phyloP scores from a whole-genome alignment of 208 protist species.

The Angomonas ambiguus region DNA sequence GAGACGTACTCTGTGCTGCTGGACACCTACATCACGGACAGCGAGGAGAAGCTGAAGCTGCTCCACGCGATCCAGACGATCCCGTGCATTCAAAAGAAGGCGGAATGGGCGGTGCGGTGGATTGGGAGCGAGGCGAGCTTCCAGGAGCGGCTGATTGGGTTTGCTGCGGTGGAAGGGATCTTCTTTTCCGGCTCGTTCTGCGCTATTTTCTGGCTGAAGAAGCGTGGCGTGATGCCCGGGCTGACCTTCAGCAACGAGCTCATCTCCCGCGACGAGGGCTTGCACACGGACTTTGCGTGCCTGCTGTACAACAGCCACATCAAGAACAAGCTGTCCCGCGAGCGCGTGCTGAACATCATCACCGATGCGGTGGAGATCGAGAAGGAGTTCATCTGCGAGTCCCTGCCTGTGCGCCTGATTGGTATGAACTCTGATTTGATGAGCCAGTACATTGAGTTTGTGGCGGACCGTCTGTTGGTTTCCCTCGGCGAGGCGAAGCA shows the following conservation, averaged over 20 bases:
- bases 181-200: constrained; percentile 99
- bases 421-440: constrained; percentile 99
- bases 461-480: constrained; percentile 97
- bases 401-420: constrained; percentile 97
- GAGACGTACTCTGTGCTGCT: constrained; percentile 93
- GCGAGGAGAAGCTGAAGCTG: constrained; percentile 88
- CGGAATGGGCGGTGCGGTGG: constrained; percentile 96
- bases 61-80: constrained; percentile 97
- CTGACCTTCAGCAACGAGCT: constrained; percentile 99
- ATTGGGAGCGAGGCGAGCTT: constrained; percentile 81
- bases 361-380: constrained; percentile 95
- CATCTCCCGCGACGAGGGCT: constrained; percentile 98
- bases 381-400: constrained; percentile 96
- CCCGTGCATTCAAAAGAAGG: constrained; percentile 97
- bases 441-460: constrained; percentile 99
- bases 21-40: constrained; percentile 97
- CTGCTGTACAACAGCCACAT: constrained; percentile 94
- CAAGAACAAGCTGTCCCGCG: constrained; percentile 86
- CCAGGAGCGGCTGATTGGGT: constrained; percentile 96
- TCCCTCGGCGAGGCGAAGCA: constrained; percentile 93
- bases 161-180: constrained; percentile 99
- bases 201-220: constrained; percentile 99
- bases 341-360: constrained; percentile 88
- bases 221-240: constrained; percentile 98
- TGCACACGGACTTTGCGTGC: constrained; percentile 99